Base-by-base conservation (phyloP, 2,329 filamentous ascomycete genomes). In the Colletotrichum phormii region DNA sequence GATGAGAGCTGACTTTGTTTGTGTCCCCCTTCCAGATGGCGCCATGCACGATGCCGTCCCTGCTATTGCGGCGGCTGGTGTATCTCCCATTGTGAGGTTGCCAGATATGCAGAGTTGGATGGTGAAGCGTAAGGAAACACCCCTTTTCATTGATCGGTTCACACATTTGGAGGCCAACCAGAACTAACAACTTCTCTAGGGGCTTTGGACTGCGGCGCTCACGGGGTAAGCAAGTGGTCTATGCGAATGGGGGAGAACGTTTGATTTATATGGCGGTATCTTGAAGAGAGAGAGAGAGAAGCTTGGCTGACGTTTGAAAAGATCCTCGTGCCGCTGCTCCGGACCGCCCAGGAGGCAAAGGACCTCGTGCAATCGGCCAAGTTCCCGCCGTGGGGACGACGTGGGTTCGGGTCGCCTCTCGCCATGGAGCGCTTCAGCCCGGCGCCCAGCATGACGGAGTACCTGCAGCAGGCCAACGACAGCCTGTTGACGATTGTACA, bases 401-500 rank as follows among this genome's bases (percentile, higher is more conserved):
- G 89, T 13, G 89, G 89, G 2, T 87, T 89, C 64, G 89, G 89
- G 4, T 89, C 88, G 18, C 88, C 88, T 6, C 88, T 90, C 67
- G 81, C 86, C 4, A 85, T 86, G 82, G 85, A 87, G 70, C 83
- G 84, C 37, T 89, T 89, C 77, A 78, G 80, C 49, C 83, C 86
- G 1, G 78, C 82, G 8, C 83, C 87, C n/a, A 85, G 82, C 12
- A 85, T 87, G 73, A 86, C 86, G 13, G 87, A 89, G 72, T 91
- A 90, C 74, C 84, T 90, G 63, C 85, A 89, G 75, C 84, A 88
- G 26, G 88, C 88, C 59, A 90, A 90, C 77, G 84, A 85, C 9
- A 85, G 85, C 35, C 84, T 93, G 26, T 78, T 93, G 71, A 91
- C 89, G 18, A 91, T 92, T 82, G 89, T 92, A 12, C 91, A 93